Conservation (phyloP, 371 early-diverging fungal genomes). For the Mucor velutinosus region DNA sequence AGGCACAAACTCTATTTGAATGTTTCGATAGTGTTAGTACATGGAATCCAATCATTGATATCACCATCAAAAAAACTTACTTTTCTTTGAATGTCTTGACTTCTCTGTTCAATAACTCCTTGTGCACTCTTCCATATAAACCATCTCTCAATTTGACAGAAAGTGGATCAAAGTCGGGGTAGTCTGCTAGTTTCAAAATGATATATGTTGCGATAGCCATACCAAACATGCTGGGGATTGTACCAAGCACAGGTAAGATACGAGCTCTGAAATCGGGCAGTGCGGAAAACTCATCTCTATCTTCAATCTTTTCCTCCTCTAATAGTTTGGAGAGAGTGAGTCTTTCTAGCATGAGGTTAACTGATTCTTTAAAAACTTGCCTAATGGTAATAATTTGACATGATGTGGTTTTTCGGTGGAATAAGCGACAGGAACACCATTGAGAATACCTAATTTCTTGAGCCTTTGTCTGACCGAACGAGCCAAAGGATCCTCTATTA, state of each 20-base stretch:
- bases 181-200: constrained; percentile 76
- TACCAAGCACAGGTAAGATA: constrained; percentile 86
- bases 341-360: neutral
- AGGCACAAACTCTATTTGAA: constrained; percentile 43
- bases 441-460: constrained; percentile 68
- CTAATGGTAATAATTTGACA: constrained; percentile 79
- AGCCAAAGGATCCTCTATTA: constrained; percentile 90
- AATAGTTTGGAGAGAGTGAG: neutral
- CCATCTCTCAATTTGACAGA: constrained; percentile 79
- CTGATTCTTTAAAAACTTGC: constrained; percentile 17
- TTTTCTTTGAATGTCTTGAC: constrained; percentile 42
- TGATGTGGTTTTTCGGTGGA: constrained; percentile 88
- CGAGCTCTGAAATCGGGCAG: constrained; percentile 89
- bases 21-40: neutral
- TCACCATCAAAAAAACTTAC: constrained; percentile 30
- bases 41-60: neutral
- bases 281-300: constrained; percentile 87
- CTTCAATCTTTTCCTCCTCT: constrained; percentile 78
- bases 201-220: constrained; percentile 89
- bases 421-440: constrained; percentile 87
- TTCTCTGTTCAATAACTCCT: constrained; percentile 76
- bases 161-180: constrained; percentile 75
- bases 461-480: constrained; percentile 79
- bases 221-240: constrained; percentile 94
- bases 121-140: constrained; percentile 71